A percentile compares a stretch with the other conserved stretches of the same genome.
Evolutionary conservation across 257 asterid genomes (phyloP).

Genomic region (Nicotiana tabacum): DNA sequence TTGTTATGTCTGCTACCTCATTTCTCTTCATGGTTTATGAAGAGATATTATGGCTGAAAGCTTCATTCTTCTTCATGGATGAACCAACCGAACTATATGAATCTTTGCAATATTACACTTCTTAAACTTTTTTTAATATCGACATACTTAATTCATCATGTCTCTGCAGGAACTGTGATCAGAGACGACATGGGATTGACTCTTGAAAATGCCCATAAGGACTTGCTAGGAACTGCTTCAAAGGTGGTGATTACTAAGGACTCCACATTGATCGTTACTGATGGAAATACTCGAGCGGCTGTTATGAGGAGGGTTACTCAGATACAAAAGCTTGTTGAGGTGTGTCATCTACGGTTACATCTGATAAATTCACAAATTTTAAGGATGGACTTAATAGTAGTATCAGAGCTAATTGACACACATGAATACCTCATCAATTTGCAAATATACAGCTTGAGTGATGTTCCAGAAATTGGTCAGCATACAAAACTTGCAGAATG

Average conservation of each 20-base stretch:
- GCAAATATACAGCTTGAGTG: not conserved
- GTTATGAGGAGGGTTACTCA: slow-evolving; percentile 54
- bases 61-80: not conserved
- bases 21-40: not conserved
- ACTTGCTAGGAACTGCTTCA: slow-evolving; percentile 65
- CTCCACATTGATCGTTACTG: slow-evolving; percentile 68
- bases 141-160: not conserved
- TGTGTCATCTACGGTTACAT: slow-evolving; percentile 14
- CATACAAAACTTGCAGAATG: not conserved
- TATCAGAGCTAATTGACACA: not conserved
- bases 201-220: slow-evolving; percentile 51
- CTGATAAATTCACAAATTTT: not conserved
- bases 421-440: not conserved
- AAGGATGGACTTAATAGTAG: not conserved
- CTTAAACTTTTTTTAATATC: not conserved
- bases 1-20: not conserved
- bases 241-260: slow-evolving; percentile 69
- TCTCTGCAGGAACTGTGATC: slow-evolving; percentile 59
- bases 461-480: not conserved
- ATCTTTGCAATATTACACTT: no score
- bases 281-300: slow-evolving; percentile 56
- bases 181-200: slow-evolving; percentile 72
- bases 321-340: slow-evolving; percentile 68
- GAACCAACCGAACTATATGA: not conserved
- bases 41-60: not conserved